Base-by-base conservation (phyloP, 352 stramenopile species). In the Globisporangium mamillatum region DNA sequence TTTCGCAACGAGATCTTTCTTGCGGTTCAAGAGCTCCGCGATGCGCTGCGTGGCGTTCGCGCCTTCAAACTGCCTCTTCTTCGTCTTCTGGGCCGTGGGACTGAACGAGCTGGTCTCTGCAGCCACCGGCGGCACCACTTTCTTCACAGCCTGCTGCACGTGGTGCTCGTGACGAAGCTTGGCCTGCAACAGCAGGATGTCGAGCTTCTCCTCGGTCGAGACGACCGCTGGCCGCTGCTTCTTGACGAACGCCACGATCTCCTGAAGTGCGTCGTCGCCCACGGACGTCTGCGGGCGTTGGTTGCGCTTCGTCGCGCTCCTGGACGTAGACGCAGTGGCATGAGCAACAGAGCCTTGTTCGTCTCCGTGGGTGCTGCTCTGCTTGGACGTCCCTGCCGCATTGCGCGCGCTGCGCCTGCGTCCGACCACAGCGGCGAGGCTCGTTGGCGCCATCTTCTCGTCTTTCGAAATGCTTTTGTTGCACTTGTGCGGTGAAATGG, bases 151-250 rank as follows among this genome's bases (percentile, higher is more conserved):
- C n/a, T 36, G 8, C n/a, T 36, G 34, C n/a, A 10, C 8, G 46
- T 66, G 27, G 44, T 67, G 27, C 3, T 53, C 50, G 32, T 61
- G 4, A 16, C 48, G 62, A 1, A 67, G 62, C 29, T 67, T 67
- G 44, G 62, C 57, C 18, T 69, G 46, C 34, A 69, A 38, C 24
- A 69, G 14, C 36, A 69, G 36, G 41, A 69, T 66, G 41, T 69
- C 54, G n/a, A 69, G 64, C 16, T 65, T 69, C 56, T 66, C 53
- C 22, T 69, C 64, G 14, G 50, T 27, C 16, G 52, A 67, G 32
- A 67, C 62, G 1, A 67, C 50, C n/a, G 22, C 18, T 16, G 29
- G n/a, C 14, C 62, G 62, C 46, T 58, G 27, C 36, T 50, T 67
- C 52, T 67, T 67, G 9, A 67, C 62, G 34, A 41, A 67, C 27